A percentile compares a stretch with the other conserved stretches of the same genome.
Evolutionary conservation across 371 early-diverging fungal species (phyloP).

Genomic region (Circinella minor): DNA sequence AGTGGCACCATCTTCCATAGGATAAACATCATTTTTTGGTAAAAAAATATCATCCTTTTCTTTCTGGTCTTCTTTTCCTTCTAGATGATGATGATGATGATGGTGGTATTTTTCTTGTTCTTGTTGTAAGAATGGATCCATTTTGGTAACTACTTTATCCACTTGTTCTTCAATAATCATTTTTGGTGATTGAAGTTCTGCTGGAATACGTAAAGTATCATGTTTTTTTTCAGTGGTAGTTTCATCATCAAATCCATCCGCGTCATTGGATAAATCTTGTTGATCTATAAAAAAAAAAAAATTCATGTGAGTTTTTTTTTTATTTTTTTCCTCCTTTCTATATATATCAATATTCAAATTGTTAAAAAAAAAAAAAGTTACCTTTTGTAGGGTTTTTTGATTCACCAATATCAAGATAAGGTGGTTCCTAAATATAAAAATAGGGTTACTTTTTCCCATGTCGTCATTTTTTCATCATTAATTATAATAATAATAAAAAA

Average conservation of each 20-base stretch:
- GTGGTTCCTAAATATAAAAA: slow-evolving; percentile 39
- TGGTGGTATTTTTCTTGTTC: background rate
- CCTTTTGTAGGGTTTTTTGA: slow-evolving; percentile 29
- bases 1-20: slow-evolving; percentile 46
- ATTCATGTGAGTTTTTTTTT: background rate
- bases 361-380: no score
- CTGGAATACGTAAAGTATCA: slow-evolving; percentile 33
- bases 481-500: no score
- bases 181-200: slow-evolving; percentile 55
- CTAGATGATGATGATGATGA: slow-evolving; percentile 1
- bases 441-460: background rate
- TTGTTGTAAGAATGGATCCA: slow-evolving; percentile 33
- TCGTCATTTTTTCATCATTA: background rate
- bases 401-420: slow-evolving; percentile 54
- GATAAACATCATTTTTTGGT: slow-evolving; percentile 34
- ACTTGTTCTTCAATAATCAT: slow-evolving; percentile 60
- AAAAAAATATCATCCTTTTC: background rate
- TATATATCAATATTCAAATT: background rate
- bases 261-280: background rate
- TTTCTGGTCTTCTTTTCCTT: background rate
- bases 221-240: slow-evolving; percentile 18
- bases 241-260: slow-evolving; percentile 55
- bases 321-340: background rate
- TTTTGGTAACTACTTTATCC: slow-evolving; percentile 54
- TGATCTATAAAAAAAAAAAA: background rate